Percentiles rank a stretch among this genome's conserved stretches.
Evolutionary conservation across 441 rosid species (phyloP).

Genomic region (Theobroma grandiflorum): DNA sequence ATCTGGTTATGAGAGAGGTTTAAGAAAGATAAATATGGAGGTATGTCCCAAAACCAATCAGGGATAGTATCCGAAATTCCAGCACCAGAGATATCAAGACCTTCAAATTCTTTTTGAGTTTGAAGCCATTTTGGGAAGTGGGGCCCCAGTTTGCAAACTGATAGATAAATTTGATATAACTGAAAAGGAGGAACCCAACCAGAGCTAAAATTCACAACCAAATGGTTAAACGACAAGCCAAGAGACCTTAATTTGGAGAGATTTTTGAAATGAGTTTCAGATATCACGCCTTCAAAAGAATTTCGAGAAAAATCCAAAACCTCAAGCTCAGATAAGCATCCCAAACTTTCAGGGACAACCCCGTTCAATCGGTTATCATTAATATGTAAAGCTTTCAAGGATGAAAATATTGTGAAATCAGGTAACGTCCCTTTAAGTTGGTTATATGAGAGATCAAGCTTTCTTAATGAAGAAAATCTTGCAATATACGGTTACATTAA

Average conservation of each 20-base stretch:
- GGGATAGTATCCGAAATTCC: no score
- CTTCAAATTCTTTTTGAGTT: no score
- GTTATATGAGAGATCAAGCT: neutral
- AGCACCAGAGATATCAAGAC: no score
- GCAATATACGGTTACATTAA: neutral
- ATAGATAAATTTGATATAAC: neutral
- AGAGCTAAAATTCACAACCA: neutral
- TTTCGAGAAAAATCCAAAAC: neutral
- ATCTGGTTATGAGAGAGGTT: no score
- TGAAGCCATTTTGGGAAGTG: no score
- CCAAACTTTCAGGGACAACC: slow-evolving; percentile 15
- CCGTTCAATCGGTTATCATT: slow-evolving; percentile 17
- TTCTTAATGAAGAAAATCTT: neutral
- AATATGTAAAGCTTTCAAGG: neutral
- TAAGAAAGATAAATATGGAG: no score
- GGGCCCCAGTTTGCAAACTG: slow-evolving; percentile 22
- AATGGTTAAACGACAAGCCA: neutral
- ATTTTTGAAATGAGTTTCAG: slow-evolving; percentile 25
- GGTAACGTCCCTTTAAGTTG: neutral
- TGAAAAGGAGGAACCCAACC: slow-evolving; percentile 31
- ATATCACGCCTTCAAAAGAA: slow-evolving; percentile 20
- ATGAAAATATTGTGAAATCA: neutral
- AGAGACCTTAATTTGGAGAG: slow-evolving; percentile 20
- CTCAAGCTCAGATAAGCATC: neutral
- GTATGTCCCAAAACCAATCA: no score